Conservation (phyloP, 768 basidiomycete genomes). For the Xerocomus potaroensis region DNA sequence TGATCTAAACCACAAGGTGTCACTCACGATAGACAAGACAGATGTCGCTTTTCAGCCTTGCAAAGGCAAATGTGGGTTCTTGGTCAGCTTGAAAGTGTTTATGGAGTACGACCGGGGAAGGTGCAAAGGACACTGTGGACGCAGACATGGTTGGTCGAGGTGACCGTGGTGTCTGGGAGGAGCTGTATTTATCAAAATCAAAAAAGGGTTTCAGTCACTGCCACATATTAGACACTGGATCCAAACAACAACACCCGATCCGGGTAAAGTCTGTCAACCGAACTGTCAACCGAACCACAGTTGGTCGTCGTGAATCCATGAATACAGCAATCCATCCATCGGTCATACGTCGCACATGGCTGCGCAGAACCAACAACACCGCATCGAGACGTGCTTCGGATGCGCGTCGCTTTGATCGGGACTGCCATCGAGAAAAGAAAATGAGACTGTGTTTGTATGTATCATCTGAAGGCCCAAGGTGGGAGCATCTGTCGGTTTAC, state of each 20-base stretch:
- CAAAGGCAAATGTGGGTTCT: slow-evolving; percentile 36
- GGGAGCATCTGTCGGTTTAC: no score
- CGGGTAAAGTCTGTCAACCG: no score
- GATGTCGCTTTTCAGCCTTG: slow-evolving; percentile 21
- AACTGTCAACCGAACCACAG: no score
- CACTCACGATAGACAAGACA: slow-evolving; percentile 31
- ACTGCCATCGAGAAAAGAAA: no score
- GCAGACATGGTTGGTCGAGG: slow-evolving; percentile 8
- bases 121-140: slow-evolving; percentile 22
- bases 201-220: background rate
- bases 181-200: background rate
- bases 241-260: no score
- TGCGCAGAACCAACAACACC: background rate
- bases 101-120: slow-evolving; percentile 8
- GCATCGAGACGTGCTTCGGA: background rate
- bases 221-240: background rate
- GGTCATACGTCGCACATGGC: background rate
- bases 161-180: no score
- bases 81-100: slow-evolving; percentile 12
- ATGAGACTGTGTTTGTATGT: no score
- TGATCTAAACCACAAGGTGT: background rate
- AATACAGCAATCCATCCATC: background rate
- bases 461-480: no score
- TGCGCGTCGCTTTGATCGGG: background rate
- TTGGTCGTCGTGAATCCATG: no score